A percentile compares a stretch with the other conserved stretches of the same genome.
These are phyloP conservation scores for Penicillium sp. DNA, from an alignment of 2,329 filamentous ascomycete genomes.

Conservation along the genomic window DNA sequence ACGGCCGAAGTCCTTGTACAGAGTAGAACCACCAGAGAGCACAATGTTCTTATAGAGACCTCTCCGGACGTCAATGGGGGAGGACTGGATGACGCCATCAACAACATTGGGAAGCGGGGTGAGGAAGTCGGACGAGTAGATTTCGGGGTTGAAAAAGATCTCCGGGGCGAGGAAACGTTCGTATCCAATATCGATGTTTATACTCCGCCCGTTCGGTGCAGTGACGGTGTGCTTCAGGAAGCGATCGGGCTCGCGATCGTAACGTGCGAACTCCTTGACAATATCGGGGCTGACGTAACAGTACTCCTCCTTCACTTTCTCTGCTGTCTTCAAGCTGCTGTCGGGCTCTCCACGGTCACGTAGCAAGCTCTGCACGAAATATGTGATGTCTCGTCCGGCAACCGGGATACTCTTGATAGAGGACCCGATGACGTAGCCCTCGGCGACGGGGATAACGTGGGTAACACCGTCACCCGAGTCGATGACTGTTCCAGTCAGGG, in stretches of 20 bases:
- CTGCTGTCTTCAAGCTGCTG: conserved; percentile 93
- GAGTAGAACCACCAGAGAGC: conserved; percentile 89
- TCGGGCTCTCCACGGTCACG: conserved; percentile 95
- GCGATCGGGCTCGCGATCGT: conserved; percentile 86
- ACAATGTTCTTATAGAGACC: conserved; percentile 99
- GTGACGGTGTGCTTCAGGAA: conserved; percentile 88
- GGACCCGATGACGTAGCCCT: conserved; percentile 97
- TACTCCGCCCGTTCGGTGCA: conserved; percentile 79
- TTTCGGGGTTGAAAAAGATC: conserved; percentile 99
- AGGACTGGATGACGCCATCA: conserved; percentile 94
- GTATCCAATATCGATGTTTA: conserved; percentile 90
- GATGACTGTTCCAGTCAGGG: conserved; percentile 94
- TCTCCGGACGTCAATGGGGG: conserved; percentile 93
- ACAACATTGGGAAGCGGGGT: conserved; percentile 93
- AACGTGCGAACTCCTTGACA: conserved; percentile 95
- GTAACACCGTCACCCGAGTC: conserved; percentile 98
- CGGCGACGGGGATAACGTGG: conserved; percentile 96
- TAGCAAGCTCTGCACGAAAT: conserved; percentile 95
- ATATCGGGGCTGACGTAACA: conserved; percentile 99
- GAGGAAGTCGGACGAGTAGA: conserved; percentile 97
- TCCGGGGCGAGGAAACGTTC: conserved; percentile 97
- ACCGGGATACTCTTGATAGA: conserved; percentile 99
- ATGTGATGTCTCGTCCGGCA: conserved; percentile 95
- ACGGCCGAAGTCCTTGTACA: conserved; percentile 98
- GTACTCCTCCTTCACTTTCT: conserved; percentile 98